Percentiles rank a stretch among this genome's conserved stretches.
Conservation (phyloP, 108 stramenopile genomes). For the Aurantiochytrium sp. region DNA sequence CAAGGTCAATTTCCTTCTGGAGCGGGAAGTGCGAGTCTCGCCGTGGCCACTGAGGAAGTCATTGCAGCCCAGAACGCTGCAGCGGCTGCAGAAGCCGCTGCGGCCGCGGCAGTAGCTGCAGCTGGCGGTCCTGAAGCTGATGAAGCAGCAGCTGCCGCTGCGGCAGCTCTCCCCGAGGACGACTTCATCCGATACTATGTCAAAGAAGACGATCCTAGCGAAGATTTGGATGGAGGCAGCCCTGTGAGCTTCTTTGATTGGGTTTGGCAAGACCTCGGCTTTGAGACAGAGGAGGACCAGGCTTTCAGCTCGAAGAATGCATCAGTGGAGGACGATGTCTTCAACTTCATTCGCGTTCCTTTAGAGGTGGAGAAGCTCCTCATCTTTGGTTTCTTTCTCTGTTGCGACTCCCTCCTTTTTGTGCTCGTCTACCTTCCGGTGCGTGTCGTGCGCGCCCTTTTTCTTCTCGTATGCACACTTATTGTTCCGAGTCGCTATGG, state of each 20-base stretch:
- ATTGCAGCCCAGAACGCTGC: neutral
- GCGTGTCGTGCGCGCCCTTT: slow-evolving; percentile 19
- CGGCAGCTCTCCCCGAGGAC: neutral
- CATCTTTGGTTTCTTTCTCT: slow-evolving; percentile 75
- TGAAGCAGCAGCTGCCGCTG: neutral
- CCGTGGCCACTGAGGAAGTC: neutral
- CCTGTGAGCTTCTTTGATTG: neutral
- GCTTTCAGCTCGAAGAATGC: neutral
- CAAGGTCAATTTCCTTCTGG: neutral
- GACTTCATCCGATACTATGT: neutral
- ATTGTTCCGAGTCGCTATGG: neutral
- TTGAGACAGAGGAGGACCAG: neutral
- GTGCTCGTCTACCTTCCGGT: slow-evolving; percentile 78
- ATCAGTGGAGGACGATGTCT: slow-evolving; percentile 67
- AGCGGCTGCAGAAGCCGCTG: neutral
- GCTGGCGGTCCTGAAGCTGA: neutral
- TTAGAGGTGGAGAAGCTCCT: slow-evolving; percentile 72
- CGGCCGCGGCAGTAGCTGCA: neutral
- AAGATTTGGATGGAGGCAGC: neutral
- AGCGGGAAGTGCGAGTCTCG: neutral
- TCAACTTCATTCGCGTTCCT: slow-evolving; percentile 88
- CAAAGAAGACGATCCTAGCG: neutral
- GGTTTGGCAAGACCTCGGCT: slow-evolving; percentile 1
- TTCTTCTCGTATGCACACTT: slow-evolving; percentile 19
- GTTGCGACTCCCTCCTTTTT: slow-evolving; percentile 86